These are phyloP conservation scores for Nectriaceae sp. DNA, from an alignment of 2,329 filamentous ascomycete genomes.

Conservation along the genomic window DNA sequence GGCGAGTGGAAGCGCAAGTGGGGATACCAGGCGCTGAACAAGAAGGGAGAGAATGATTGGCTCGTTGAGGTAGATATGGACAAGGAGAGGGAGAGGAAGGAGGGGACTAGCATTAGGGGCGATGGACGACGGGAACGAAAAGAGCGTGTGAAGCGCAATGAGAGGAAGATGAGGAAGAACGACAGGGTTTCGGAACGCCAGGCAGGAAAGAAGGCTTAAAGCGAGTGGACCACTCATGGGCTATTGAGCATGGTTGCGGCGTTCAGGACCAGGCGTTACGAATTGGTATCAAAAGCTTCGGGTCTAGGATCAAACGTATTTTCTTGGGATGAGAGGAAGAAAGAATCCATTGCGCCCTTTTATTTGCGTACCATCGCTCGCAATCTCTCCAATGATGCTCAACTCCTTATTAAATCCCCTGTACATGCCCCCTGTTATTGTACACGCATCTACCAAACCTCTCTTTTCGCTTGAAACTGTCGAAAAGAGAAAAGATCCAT, in stretches of 20 bases:
- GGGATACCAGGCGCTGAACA: slow-evolving; percentile 91
- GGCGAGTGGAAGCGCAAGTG: slow-evolving; percentile 93
- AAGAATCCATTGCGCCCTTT: slow-evolving; percentile 16
- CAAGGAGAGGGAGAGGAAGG: slow-evolving; percentile 64
- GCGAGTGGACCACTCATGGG: slow-evolving; percentile 7
- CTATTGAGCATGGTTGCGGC: slow-evolving; percentile 27
- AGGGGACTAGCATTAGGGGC: slow-evolving; percentile 61
- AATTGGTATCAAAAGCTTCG: slow-evolving; percentile 27
- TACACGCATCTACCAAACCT: slow-evolving; percentile 18
- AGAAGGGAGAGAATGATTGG: slow-evolving; percentile 82
- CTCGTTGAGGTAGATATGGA: slow-evolving; percentile 88
- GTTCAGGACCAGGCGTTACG: slow-evolving; percentile 33
- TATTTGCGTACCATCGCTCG: slow-evolving; percentile 16
- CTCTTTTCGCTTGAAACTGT: slow-evolving; percentile 5
- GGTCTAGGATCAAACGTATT: slow-evolving; percentile 16
- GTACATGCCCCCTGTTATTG: slow-evolving; percentile 20
- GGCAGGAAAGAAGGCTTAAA: slow-evolving; percentile 22
- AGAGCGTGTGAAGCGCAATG: slow-evolving; percentile 72
- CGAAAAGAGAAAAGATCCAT: slow-evolving; percentile 29
- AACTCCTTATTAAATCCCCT: slow-evolving; percentile 21
- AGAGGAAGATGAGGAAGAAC: slow-evolving; percentile 70
- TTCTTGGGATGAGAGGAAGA: slow-evolving; percentile 19
- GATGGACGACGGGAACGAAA: slow-evolving; percentile 65
- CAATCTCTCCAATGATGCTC: slow-evolving; percentile 17
- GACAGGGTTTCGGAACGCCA: slow-evolving; percentile 41